Evolutionary conservation across 495 filamentous ascomycete species (phyloP).

Genomic region (Talaromyces wortmannii): DNA sequence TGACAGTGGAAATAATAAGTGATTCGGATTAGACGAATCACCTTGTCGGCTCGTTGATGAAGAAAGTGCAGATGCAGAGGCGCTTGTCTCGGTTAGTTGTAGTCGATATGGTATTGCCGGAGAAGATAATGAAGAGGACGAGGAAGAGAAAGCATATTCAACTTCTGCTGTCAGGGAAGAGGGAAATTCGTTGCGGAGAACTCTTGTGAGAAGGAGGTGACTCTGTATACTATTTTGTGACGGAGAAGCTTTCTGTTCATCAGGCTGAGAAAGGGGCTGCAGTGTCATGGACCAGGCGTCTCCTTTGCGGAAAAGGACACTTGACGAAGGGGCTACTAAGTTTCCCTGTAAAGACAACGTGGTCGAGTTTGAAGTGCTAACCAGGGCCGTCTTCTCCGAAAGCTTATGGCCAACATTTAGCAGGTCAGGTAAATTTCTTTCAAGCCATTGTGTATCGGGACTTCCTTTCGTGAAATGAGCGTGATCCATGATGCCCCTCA

Average conservation of each 20-base stretch:
- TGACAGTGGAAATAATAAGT: constrained; percentile 50
- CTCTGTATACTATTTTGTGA: constrained; percentile 12
- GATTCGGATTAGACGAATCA: constrained; percentile 40
- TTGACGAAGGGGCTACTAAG: constrained; percentile 12
- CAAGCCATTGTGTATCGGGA: constrained; percentile 54
- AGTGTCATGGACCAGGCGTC: constrained; percentile 50
- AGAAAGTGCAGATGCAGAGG: constrained; percentile 38
- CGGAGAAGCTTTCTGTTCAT: constrained; percentile 3
- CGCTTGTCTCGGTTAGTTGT: constrained; percentile 38
- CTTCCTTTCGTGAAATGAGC: constrained; percentile 33
- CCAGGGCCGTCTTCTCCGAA: not conserved
- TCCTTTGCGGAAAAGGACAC: constrained; percentile 44
- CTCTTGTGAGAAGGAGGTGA: constrained; percentile 45
- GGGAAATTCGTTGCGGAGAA: constrained; percentile 54
- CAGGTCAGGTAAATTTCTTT: constrained; percentile 31
- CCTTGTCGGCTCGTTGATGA: constrained; percentile 44
- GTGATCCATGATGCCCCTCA: constrained; percentile 45
- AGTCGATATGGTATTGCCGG: constrained; percentile 30
- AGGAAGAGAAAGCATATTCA: constrained; percentile 40
- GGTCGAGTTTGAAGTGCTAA: not conserved
- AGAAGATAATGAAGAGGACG: constrained; percentile 4
- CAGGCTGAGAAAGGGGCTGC: constrained; percentile 16
- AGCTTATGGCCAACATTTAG: constrained; percentile 5
- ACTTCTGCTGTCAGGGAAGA: constrained; percentile 45
- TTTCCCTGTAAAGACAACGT: not conserved